phyloP scores from a whole-genome alignment of 768 basidiomycete genomes.

The Agaricus sinodeliciosus region DNA sequence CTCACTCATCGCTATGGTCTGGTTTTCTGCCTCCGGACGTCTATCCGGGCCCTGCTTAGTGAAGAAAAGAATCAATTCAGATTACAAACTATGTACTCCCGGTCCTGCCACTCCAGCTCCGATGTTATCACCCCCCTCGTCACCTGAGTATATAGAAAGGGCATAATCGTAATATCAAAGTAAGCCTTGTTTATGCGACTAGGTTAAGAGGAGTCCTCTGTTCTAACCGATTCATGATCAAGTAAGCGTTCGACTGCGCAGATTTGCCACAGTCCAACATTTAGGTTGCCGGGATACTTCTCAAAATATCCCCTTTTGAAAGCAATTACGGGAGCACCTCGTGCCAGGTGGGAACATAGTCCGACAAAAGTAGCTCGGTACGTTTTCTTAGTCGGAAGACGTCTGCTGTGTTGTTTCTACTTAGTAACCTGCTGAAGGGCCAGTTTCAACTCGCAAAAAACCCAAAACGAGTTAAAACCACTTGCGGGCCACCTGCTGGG shows the following conservation, averaged over 20 bases:
- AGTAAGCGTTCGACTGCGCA: neutral
- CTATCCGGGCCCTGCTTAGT: conserved; percentile 1
- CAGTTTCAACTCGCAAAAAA: too few relatives aligned
- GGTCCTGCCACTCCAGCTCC: neutral
- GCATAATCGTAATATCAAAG: neutral
- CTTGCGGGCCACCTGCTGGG: conserved; percentile 33
- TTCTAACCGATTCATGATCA: too few relatives aligned
- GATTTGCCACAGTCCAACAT: conserved; percentile 7
- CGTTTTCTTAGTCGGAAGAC: neutral
- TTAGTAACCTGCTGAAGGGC: neutral
- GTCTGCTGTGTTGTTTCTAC: neutral
- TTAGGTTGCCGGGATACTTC: conserved; percentile 6
- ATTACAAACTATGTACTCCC: neutral
- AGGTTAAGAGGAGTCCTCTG: too few relatives aligned
- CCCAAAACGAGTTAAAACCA: conserved; percentile 10
- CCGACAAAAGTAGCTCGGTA: conserved; percentile 3
- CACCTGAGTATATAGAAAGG: neutral
- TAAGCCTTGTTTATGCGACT: neutral
- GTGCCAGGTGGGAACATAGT: conserved; percentile 4
- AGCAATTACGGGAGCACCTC: conserved; percentile 6
- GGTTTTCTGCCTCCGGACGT: neutral
- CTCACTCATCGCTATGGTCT: neutral
- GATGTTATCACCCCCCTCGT: neutral
- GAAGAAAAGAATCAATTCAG: neutral
- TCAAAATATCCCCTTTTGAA: conserved; percentile 3